These are phyloP conservation scores for Suhomyces vadensis DNA, from an alignment of 805 yeast genomes.

Conservation along the genomic window DNA sequence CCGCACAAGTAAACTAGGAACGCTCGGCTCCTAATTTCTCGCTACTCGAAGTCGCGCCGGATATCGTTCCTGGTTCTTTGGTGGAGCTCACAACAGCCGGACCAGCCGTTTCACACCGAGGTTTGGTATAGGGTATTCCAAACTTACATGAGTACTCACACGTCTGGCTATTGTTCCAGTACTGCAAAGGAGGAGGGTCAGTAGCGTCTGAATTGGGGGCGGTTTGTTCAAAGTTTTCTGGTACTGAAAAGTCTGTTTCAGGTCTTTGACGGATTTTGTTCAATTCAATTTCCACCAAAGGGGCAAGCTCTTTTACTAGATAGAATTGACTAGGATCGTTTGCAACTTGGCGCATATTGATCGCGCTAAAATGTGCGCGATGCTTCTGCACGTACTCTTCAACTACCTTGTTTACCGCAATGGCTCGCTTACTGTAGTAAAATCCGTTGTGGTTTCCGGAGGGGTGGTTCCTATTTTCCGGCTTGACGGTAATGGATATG, in stretches of 20 bases:
- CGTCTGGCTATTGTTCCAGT: conserved; percentile 42
- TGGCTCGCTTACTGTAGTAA: conserved; percentile 31
- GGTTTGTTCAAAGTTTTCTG: conserved; percentile 8
- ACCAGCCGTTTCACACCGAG: neutral
- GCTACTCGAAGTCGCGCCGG: neutral
- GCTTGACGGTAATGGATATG: conserved; percentile 41
- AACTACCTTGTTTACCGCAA: conserved; percentile 37
- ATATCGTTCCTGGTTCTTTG: neutral
- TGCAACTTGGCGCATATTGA: conserved; percentile 16
- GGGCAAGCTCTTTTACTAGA: conserved; percentile 21
- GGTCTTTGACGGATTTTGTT: conserved; percentile 10
- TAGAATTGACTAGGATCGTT: conserved; percentile 13
- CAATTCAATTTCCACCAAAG: conserved; percentile 21
- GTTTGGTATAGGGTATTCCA: conserved; percentile 12
- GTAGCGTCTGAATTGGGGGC: conserved; percentile 21
- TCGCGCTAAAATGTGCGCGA: conserved; percentile 13
- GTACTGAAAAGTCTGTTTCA: conserved; percentile 15
- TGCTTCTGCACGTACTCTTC: conserved; percentile 24
- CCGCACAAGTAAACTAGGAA: no score
- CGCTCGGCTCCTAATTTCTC: neutral
- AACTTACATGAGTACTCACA: conserved; percentile 30
- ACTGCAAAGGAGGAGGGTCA: conserved; percentile 21
- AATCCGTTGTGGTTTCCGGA: conserved; percentile 17
- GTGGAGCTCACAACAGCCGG: neutral
- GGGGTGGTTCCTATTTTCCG: conserved; percentile 14